Percentiles rank a stretch among this genome's conserved stretches.
phyloP scores from a whole-genome alignment of 176 grass and related monocot genomes.

The Guadua angustifolia region DNA sequence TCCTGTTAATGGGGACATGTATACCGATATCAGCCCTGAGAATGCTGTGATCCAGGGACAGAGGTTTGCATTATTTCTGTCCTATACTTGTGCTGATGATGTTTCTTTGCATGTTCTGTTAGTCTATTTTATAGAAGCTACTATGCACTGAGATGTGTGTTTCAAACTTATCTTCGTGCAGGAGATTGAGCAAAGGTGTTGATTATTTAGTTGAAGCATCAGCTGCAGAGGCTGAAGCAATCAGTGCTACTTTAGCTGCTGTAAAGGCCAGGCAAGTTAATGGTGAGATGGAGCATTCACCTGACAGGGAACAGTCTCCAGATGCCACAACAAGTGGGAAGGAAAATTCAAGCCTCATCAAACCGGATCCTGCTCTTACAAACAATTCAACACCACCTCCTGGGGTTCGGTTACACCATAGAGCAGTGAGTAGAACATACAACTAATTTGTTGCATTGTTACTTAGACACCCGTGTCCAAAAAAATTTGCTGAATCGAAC shows the following conservation, averaged over 20 bases:
- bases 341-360: constrained; percentile 69
- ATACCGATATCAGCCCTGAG: constrained; percentile 92
- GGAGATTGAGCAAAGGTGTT: constrained; percentile 91
- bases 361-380: constrained; percentile 58
- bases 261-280: constrained; percentile 86
- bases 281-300: constrained; percentile 73
- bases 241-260: constrained; percentile 89
- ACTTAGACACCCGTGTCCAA: too few relatives aligned
- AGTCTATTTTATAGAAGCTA: constrained; percentile 8
- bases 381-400: constrained; percentile 66
- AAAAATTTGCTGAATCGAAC: too few relatives aligned
- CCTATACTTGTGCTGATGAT: neutral
- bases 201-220: constrained; percentile 94
- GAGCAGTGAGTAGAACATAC: constrained; percentile 78
- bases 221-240: constrained; percentile 86
- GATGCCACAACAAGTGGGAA: constrained; percentile 66
- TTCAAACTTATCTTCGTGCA: constrained; percentile 29
- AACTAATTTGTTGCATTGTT: constrained; percentile 6
- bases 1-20: constrained; percentile 84
- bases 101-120: constrained; percentile 28
- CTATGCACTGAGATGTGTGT: constrained; percentile 23
- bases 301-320: constrained; percentile 62
- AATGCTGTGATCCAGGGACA: constrained; percentile 84
- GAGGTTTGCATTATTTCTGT: constrained; percentile 59
- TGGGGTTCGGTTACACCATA: constrained; percentile 96